Conservation (phyloP, 2,329 filamentous ascomycete genomes). For the Cadophora sp. region DNA sequence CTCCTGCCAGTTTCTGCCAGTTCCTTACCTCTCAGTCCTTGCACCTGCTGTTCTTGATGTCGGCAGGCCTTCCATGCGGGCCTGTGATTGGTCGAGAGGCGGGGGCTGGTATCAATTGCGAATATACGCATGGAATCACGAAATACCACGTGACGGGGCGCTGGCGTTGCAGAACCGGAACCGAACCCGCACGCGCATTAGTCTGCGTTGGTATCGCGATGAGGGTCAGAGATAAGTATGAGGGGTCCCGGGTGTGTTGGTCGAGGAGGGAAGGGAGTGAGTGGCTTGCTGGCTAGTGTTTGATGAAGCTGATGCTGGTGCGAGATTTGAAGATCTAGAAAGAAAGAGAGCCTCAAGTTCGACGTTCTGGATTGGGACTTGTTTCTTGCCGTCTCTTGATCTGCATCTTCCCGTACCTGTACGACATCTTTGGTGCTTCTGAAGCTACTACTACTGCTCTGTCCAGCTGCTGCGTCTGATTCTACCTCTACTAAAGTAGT, state of each 20-base stretch:
- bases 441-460: background rate
- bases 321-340: background rate
- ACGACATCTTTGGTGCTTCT: no score
- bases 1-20: background rate
- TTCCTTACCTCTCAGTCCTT: background rate
- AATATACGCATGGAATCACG: constrained; percentile 17
- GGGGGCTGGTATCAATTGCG: constrained; percentile 13
- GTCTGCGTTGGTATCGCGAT: background rate
- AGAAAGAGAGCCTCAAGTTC: constrained; percentile 5
- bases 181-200: no score
- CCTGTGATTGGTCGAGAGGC: background rate
- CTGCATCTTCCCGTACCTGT: no score
- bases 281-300: constrained; percentile 8
- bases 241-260: constrained; percentile 2
- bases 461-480: background rate
- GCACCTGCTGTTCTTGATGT: background rate
- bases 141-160: constrained; percentile 14
- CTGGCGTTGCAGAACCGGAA: background rate
- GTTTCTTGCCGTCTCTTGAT: background rate
- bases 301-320: background rate
- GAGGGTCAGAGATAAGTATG: constrained; percentile 4
- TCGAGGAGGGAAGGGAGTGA: no score
- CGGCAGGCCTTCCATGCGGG: background rate
- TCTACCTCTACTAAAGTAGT: background rate
- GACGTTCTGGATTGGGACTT: background rate